Conservation (phyloP, 2,329 filamentous ascomycete species). For the Rhynchosporium secalis region DNA sequence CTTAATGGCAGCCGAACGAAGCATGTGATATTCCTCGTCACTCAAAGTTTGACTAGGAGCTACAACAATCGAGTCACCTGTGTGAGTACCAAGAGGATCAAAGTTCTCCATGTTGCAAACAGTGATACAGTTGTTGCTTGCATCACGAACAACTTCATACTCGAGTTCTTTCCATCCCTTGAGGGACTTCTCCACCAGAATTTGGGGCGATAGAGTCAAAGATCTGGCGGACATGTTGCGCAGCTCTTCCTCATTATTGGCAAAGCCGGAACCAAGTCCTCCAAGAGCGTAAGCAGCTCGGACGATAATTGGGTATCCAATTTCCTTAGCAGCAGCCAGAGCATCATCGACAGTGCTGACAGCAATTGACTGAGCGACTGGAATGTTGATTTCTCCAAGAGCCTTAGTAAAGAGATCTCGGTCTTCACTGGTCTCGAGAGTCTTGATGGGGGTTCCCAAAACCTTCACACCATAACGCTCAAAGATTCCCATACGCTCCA, state of each 20-base stretch:
- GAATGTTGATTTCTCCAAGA: conserved; percentile 94
- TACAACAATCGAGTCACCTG: conserved; percentile 97
- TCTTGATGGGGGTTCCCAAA: conserved; percentile 90
- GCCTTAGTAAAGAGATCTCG: conserved; percentile 95
- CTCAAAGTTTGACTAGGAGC: conserved; percentile 95
- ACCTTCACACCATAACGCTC: conserved; percentile 95
- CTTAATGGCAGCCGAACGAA: conserved; percentile 95
- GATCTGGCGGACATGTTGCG: conserved; percentile 91
- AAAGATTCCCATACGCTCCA: conserved; percentile 94
- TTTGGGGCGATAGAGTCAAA: conserved; percentile 90
- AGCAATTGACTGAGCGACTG: conserved; percentile 93
- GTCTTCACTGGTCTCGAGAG: conserved; percentile 91
- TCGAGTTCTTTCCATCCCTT: conserved; percentile 99
- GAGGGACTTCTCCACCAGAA: conserved; percentile 95
- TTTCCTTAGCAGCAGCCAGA: conserved; percentile 77
- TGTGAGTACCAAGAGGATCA: conserved; percentile 95
- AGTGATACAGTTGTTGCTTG: conserved; percentile 97
- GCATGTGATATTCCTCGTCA: conserved; percentile 99
- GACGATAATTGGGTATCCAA: conserved; percentile 97
- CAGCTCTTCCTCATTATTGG: conserved; percentile 89
- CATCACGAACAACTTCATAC: conserved; percentile 97
- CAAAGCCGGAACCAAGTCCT: conserved; percentile 94
- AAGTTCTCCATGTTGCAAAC: conserved; percentile 99
- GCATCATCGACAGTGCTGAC: conserved; percentile 91
- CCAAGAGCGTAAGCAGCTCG: conserved; percentile 95